A percentile compares a stretch with the other conserved stretches of the same genome.
Conservation (phyloP, 2,329 filamentous ascomycete genomes). For the Xylaria sp. region DNA sequence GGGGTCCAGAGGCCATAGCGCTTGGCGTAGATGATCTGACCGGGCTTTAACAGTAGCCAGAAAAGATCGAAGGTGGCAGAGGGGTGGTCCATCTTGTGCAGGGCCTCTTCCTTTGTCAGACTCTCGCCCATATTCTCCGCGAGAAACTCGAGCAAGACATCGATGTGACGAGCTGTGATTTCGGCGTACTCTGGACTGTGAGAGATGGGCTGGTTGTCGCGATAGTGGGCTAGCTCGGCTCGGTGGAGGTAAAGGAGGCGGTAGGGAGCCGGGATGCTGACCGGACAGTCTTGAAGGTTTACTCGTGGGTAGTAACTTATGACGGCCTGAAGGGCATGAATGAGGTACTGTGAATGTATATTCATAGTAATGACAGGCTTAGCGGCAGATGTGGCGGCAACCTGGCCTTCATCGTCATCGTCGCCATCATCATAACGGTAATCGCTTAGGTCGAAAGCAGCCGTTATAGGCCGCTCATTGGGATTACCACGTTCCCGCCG, state of each 20-base stretch:
- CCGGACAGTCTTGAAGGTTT: slow-evolving; percentile 50
- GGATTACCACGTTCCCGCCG: slow-evolving; percentile 15
- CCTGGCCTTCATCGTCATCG: slow-evolving; percentile 17
- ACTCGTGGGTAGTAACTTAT: slow-evolving; percentile 60
- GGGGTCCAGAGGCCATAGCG: slow-evolving; percentile 55
- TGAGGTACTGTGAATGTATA: slow-evolving; percentile 58
- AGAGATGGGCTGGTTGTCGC: slow-evolving; percentile 52
- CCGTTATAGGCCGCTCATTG: slow-evolving; percentile 28
- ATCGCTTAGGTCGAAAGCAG: slow-evolving; percentile 28
- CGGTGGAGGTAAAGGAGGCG: slow-evolving; percentile 60
- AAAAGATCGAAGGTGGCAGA: slow-evolving; percentile 58
- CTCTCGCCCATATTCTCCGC: slow-evolving; percentile 52
- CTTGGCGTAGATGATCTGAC: slow-evolving; percentile 57
- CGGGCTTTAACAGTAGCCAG: slow-evolving; percentile 60
- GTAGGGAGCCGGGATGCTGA: slow-evolving; percentile 58
- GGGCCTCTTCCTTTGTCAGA: slow-evolving; percentile 54
- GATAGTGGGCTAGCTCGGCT: slow-evolving; percentile 55
- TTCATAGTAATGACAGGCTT: slow-evolving; percentile 47
- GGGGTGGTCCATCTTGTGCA: slow-evolving; percentile 52
- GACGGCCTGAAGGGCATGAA: slow-evolving; percentile 59
- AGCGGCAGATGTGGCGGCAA: slow-evolving; percentile 38
- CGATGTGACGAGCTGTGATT: slow-evolving; percentile 56
- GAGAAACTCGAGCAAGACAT: slow-evolving; percentile 57
- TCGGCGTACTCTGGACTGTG: slow-evolving; percentile 55
- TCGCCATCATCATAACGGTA: slow-evolving; percentile 29